Percentiles rank a stretch among this genome's conserved stretches.
phyloP scores from a whole-genome alignment of 2,329 filamentous ascomycete genomes.

The Hirsutella thompsonii region DNA sequence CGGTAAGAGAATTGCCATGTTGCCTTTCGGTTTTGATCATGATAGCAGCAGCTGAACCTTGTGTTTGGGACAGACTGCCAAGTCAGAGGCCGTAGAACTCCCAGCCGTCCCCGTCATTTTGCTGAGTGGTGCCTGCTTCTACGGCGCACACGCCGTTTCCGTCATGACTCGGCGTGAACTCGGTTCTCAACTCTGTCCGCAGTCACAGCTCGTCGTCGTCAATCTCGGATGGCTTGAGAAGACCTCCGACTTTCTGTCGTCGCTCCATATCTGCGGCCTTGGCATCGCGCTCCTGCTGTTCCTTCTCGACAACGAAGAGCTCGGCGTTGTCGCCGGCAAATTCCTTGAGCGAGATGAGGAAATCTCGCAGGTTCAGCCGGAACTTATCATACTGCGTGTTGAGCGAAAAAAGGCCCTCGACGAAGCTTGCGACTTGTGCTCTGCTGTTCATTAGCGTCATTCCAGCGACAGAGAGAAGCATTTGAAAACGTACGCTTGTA shows the following conservation, averaged over 20 bases:
- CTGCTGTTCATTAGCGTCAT: constrained; percentile 25
- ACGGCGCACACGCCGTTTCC: constrained; percentile 7
- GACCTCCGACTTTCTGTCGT: constrained; percentile 85
- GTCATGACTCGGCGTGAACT: constrained; percentile 34
- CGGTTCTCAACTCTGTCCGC: constrained; percentile 50
- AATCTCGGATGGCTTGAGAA: constrained; percentile 95
- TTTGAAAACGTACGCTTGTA: constrained; percentile 60
- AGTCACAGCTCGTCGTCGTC: constrained; percentile 89
- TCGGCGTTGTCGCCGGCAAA: constrained; percentile 94
- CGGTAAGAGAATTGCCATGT: constrained; percentile 5
- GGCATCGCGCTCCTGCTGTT: constrained; percentile 76
- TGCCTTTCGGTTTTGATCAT: neutral
- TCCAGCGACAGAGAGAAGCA: neutral
- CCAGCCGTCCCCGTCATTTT: constrained; percentile 42
- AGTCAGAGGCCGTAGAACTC: constrained; percentile 47
- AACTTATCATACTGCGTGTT: constrained; percentile 89
- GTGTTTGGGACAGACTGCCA: neutral
- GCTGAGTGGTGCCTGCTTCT: constrained; percentile 13
- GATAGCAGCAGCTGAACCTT: neutral
- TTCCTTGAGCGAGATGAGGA: constrained; percentile 93
- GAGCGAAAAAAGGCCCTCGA: constrained; percentile 75
- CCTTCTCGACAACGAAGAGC: constrained; percentile 85
- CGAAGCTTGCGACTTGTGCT: constrained; percentile 78
- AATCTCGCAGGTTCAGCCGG: constrained; percentile 90
- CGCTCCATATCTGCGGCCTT: constrained; percentile 84